A percentile compares a stretch with the other conserved stretches of the same genome.
These are phyloP conservation scores for Oryza coarctata DNA, from an alignment of 176 grass and related monocot species.

Conservation along the genomic window DNA sequence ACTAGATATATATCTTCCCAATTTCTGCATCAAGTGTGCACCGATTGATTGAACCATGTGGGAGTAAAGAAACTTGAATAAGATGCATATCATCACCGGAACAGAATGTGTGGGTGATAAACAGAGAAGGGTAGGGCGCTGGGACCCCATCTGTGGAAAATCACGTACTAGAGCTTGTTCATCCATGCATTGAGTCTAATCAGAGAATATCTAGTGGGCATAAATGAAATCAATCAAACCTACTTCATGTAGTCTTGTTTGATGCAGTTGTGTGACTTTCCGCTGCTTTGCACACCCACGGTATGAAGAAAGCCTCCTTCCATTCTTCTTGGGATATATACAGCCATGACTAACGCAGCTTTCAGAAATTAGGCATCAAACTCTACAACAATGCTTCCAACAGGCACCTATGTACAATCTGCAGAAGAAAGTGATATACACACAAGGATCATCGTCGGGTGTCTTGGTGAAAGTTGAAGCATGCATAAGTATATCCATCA, in stretches of 20 bases:
- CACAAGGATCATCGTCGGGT: not conserved
- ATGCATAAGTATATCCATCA: not conserved
- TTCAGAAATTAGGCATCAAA: not conserved
- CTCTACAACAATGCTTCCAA: slow-evolving; percentile 2
- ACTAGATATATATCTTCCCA: not conserved
- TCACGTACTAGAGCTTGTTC: slow-evolving; percentile 4
- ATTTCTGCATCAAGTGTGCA: not conserved
- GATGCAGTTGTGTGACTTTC: not conserved
- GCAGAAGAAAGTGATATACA: not conserved
- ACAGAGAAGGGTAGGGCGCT: not conserved
- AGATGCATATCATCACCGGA: not conserved
- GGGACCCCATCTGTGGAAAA: not conserved
- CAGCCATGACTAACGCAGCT: not conserved
- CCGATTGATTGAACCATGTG: not conserved
- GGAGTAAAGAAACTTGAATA: slow-evolving; percentile 9
- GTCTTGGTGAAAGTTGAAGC: not conserved
- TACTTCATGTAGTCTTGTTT: not conserved
- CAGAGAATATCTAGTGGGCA: not conserved
- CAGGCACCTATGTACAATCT: slow-evolving; percentile 2
- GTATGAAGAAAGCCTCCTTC: slow-evolving; percentile 1
- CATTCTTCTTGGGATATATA: slow-evolving; percentile 20
- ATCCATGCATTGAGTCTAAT: slow-evolving; percentile 8
- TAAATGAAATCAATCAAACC: not conserved
- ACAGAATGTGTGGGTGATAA: not conserved
- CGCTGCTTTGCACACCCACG: not conserved